A percentile compares a stretch with the other conserved stretches of the same genome.
Conservation (phyloP, 1,284 basidiomycete genomes). For the Garcileccinum viscosum region DNA sequence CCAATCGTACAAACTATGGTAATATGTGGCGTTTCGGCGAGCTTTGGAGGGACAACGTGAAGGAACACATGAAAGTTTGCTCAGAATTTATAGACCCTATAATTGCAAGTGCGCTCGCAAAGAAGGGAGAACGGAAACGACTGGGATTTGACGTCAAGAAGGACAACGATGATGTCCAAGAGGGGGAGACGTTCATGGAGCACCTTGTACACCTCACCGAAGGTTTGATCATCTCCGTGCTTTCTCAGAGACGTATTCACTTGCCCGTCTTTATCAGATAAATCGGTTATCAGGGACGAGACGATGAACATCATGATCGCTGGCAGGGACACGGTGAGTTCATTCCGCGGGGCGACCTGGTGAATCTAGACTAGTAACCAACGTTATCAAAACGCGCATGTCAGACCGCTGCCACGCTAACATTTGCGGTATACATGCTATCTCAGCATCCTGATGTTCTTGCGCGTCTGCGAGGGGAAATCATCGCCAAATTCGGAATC, state of each 20-base stretch:
- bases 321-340: slow-evolving; percentile 47
- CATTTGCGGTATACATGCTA: slow-evolving; percentile 60
- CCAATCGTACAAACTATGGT: slow-evolving; percentile 26
- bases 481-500: slow-evolving; percentile 52
- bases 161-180: slow-evolving; percentile 10
- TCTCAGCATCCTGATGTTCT: slow-evolving; percentile 55
- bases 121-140: slow-evolving; percentile 24
- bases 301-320: slow-evolving; percentile 48
- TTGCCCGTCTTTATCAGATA: slow-evolving; percentile 32
- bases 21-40: slow-evolving; percentile 34
- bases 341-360: not conserved
- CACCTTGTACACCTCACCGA: slow-evolving; percentile 39
- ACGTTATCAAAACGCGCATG: slow-evolving; percentile 10
- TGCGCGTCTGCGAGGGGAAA: slow-evolving; percentile 55
- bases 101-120: slow-evolving; percentile 31
- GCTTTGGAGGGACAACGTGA: slow-evolving; percentile 29
- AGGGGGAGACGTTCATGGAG: slow-evolving; percentile 37
- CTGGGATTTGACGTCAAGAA: slow-evolving; percentile 6
- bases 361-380: slow-evolving; percentile 3
- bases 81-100: slow-evolving; percentile 38
- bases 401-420: slow-evolving; percentile 58
- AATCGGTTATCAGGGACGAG: slow-evolving; percentile 44
- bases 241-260: too few species aligned
- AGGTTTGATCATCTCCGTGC: slow-evolving; percentile 22
- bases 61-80: slow-evolving; percentile 25